Evolutionary conservation across 257 asterid species (phyloP).

Genomic region (Avicennia marina): DNA sequence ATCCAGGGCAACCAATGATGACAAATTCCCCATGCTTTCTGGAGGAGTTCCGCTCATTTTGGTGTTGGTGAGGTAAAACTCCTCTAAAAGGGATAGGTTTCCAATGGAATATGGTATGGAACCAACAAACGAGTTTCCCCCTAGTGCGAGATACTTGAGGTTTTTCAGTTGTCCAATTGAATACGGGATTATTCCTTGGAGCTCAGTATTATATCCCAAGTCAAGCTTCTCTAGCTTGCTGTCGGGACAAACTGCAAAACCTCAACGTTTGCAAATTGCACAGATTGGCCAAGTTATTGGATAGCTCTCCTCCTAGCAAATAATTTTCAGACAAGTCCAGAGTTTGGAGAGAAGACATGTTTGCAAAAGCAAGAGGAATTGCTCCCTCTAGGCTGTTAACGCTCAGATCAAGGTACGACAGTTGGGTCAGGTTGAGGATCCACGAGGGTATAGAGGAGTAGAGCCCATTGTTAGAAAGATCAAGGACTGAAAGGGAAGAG

Average conservation of each 20-base stretch:
- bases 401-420: slow-evolving; percentile 11
- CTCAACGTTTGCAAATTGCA: not conserved
- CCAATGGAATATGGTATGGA: not conserved
- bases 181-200: not conserved
- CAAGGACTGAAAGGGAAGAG: slow-evolving; percentile 15
- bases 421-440: slow-evolving; percentile 3
- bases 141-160: not conserved
- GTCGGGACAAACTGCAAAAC: not conserved
- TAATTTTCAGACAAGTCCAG: not conserved
- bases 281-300: not conserved
- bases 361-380: not conserved
- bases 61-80: not conserved
- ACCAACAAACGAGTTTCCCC: not conserved
- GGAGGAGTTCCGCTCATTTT: not conserved
- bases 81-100: not conserved
- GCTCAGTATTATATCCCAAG: not conserved
- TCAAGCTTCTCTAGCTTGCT: not conserved
- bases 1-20: not conserved
- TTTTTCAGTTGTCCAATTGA: not conserved
- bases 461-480: slow-evolving; percentile 11
- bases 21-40: not conserved
- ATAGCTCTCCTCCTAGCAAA: not conserved
- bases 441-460: slow-evolving; percentile 3
- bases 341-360: not conserved
- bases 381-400: not conserved